Evolutionary conservation across 2,329 filamentous ascomycete species (phyloP).

Genomic region (Aspergillus intermedius): DNA sequence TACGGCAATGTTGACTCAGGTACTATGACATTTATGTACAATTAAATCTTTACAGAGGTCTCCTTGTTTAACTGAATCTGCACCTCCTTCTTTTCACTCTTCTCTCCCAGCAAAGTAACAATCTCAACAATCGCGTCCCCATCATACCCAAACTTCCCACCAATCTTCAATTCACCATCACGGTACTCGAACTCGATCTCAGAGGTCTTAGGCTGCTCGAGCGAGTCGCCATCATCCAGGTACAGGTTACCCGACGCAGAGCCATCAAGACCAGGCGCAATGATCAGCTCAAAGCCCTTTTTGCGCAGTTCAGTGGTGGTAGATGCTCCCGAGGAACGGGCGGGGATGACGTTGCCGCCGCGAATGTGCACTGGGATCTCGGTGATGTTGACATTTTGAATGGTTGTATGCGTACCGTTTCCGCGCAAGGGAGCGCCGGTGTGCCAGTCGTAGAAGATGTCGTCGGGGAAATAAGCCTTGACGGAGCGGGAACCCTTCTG

Average conservation of each 20-base stretch:
- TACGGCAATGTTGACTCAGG: no score
- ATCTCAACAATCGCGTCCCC: constrained; percentile 25
- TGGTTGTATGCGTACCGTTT: constrained; percentile 38
- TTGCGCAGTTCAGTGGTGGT: constrained; percentile 56
- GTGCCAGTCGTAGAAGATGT: constrained; percentile 57
- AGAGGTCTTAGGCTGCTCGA: constrained; percentile 52
- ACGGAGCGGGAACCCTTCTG: constrained; percentile 48
- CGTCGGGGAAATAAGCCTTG: constrained; percentile 51
- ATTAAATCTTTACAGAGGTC: constrained; percentile 7
- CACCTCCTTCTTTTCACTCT: constrained; percentile 18
- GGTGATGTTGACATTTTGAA: constrained; percentile 43
- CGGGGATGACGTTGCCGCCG: constrained; percentile 55
- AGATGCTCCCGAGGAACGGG: constrained; percentile 48
- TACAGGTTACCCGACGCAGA: constrained; percentile 63
- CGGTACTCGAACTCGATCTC: constrained; percentile 56
- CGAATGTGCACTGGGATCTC: constrained; percentile 58
- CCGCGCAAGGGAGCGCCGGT: constrained; percentile 45
- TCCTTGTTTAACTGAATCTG: constrained; percentile 18
- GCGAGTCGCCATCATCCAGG: constrained; percentile 67
- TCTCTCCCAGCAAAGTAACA: constrained; percentile 27
- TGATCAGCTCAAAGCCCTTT: constrained; percentile 63
- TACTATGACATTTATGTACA: background rate
- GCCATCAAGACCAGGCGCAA: constrained; percentile 59
- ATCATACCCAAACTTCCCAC: constrained; percentile 23
- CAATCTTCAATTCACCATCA: constrained; percentile 35